Conservation (phyloP, 805 yeast species). For the Saccharomyces mikatae region DNA sequence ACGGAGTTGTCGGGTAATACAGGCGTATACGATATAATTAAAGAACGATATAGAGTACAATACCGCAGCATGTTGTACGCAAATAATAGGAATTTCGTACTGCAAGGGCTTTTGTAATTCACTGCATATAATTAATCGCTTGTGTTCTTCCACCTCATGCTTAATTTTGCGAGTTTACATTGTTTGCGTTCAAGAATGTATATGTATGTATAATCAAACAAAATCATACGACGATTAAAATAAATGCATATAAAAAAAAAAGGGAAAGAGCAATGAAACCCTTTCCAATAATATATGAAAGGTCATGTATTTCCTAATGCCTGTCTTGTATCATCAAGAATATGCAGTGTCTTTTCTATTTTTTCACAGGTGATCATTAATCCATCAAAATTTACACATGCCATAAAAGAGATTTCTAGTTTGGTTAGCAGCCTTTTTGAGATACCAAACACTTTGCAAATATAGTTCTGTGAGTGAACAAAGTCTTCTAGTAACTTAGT, state of each 20-base stretch:
- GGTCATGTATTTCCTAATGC: neutral
- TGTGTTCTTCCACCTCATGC: neutral
- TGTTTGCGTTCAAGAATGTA: neutral
- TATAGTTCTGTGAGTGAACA: slow-evolving; percentile 35
- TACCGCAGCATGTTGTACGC: neutral
- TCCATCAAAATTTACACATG: slow-evolving; percentile 12
- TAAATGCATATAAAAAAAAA: neutral
- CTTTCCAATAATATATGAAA: neutral
- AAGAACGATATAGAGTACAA: neutral
- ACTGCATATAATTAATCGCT: neutral
- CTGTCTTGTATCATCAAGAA: slow-evolving; percentile 6
- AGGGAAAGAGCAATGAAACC: neutral
- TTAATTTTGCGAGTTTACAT: neutral
- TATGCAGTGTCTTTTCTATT: slow-evolving; percentile 7
- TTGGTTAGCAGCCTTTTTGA: slow-evolving; percentile 19
- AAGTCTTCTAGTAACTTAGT: slow-evolving; percentile 39
- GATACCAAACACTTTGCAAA: slow-evolving; percentile 40
- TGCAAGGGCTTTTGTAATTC: neutral
- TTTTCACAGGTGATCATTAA: slow-evolving; percentile 12
- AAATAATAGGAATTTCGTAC: neutral
- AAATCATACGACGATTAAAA: neutral
- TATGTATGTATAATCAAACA: neutral
- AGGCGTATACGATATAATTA: neutral
- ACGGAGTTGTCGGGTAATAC: neutral
- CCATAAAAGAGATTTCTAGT: slow-evolving; percentile 13